A percentile compares a stretch with the other conserved stretches of the same genome.
phyloP scores from a whole-genome alignment of 2,329 filamentous ascomycete species.

The Paramyrothecium roridum region DNA sequence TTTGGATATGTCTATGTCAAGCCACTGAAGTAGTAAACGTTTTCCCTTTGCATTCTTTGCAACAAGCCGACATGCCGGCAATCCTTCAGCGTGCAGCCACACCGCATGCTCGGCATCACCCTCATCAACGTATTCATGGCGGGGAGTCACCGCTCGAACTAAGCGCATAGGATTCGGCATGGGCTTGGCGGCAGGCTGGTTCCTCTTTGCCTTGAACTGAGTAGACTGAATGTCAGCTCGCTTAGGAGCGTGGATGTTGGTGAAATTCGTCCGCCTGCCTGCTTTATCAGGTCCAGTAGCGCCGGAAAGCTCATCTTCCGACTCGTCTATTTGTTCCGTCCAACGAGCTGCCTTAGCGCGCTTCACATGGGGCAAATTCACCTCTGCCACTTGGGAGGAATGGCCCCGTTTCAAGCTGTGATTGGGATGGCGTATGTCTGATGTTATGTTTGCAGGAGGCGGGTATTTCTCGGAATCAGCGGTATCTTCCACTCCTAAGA shows the following conservation, averaged over 20 bases:
- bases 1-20: background rate
- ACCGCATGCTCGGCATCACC: background rate
- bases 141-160: background rate
- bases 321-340: background rate
- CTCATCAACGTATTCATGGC: background rate
- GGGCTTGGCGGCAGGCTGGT: background rate
- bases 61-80: background rate
- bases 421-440: constrained; percentile 12
- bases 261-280: background rate
- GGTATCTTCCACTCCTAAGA: background rate
- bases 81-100: background rate
- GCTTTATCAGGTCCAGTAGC: background rate
- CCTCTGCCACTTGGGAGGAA: background rate
- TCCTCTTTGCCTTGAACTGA: constrained; percentile 6
- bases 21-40: background rate
- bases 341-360: background rate
- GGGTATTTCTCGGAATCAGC: constrained; percentile 4
- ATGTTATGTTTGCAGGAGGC: constrained; percentile 15
- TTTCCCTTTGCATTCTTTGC: background rate
- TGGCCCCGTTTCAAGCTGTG: constrained; percentile 1
- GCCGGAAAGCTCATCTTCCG: background rate
- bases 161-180: background rate
- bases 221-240: constrained; percentile 13
- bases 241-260: background rate
- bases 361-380: background rate